Evolutionary conservation across 305 asterid genomes (phyloP).

Genomic region (Withania somnifera): DNA sequence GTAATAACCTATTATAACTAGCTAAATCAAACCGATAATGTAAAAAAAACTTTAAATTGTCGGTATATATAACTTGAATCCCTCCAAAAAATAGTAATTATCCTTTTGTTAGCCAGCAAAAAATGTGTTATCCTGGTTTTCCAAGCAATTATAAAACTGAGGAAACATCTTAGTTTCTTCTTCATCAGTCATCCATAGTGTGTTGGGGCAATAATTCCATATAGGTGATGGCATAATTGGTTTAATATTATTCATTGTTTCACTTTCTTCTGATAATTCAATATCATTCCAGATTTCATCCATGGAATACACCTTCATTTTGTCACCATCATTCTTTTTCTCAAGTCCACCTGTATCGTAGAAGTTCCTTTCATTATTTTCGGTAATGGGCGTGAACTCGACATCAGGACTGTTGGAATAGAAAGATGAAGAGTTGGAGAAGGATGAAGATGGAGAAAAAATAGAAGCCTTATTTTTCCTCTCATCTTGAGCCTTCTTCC

Average conservation of each 20-base stretch:
- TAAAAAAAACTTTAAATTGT: background rate
- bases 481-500: constrained; percentile 80
- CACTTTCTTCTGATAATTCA: constrained; percentile 12
- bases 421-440: constrained; percentile 16
- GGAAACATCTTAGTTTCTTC: background rate
- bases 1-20: background rate
- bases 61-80: background rate
- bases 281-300: constrained; percentile 61
- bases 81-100: background rate
- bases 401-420: background rate
- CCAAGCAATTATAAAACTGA: background rate
- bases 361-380: constrained; percentile 30
- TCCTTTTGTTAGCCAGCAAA: background rate
- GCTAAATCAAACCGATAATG: background rate
- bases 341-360: constrained; percentile 47
- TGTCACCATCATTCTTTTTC: constrained; percentile 19
- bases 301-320: constrained; percentile 42
- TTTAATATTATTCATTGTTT: constrained; percentile 3
- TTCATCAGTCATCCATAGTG: constrained; percentile 6
- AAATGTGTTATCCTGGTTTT: background rate
- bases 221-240: constrained; percentile 5
- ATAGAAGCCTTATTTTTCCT: constrained; percentile 28
- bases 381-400: background rate
- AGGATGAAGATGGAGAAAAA: constrained; percentile 23
- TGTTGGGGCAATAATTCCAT: constrained; percentile 19